Evolutionary conservation across 768 basidiomycete genomes (phyloP), one percentile per base, ranked within the genome.

Genomic region (Termitomyces sp.): DNA sequence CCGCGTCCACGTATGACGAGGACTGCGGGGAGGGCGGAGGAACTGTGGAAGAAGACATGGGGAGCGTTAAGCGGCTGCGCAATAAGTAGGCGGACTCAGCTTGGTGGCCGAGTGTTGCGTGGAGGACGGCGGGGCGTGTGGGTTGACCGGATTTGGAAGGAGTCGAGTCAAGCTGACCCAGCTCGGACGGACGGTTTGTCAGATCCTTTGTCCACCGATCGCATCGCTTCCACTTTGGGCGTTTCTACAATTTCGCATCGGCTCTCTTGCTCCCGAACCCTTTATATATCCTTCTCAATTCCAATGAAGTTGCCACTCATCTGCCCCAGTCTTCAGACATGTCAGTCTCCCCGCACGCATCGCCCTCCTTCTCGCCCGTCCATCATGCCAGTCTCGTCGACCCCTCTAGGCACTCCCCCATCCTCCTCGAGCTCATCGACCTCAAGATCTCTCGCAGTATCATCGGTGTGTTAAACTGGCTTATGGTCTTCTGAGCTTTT

Each of bases 341-440:
- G 63, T 49, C 47, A 49, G 63, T 61, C 55, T 70, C 71, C 52
- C 61, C 62, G 56, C 67, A 68, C 49, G 69, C 72, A 0, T 69
- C 72, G 52, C 56, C 71, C 51, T 65, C 66, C 15, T 70, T 73
- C 11, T 75, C 76, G 15, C 68, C 76, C 15, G 60, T 80, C 62
- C 79, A 82, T 69, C 78, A 73, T 31, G 77, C 77, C 31, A 77
- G 75, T 62, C 85, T 91, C 70, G 84, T 90, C 53, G 84, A 89
- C 73, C 78, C 87, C 17, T 71, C 85, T 0, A 69, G 75, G 0
- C 90, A 91, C 71, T 83, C 85, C 1, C 84, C 84, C 14, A 86
- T 82, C 14, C 81, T 91, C 53, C 78, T 91, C 57, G 80, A 89
- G 71, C 84, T 92, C 65, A 75, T 91, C 66, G 83, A 86, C 65